Conservation (phyloP, 2,329 filamentous ascomycete genomes). For the Hypocrella siamensis region DNA sequence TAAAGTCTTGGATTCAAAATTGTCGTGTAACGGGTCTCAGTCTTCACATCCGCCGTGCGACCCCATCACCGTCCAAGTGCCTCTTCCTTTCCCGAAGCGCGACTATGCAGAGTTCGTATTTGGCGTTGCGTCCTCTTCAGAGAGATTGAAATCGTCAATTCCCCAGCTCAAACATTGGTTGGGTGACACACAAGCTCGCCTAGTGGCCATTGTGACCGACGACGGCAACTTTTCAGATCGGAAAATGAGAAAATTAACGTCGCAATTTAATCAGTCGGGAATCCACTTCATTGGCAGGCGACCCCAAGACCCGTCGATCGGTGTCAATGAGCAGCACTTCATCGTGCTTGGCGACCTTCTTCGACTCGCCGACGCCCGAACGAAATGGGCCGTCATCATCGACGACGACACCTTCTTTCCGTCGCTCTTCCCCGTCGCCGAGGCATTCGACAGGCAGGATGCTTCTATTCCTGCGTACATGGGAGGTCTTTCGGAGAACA, state of each 20-base stretch:
- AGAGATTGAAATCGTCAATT: conserved; percentile 33
- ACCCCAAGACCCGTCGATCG: conserved; percentile 17
- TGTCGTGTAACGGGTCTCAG: conserved; percentile 9
- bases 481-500: conserved; percentile 41
- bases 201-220: conserved; percentile 36
- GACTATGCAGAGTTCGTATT: conserved; percentile 38
- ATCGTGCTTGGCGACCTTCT: conserved; percentile 35
- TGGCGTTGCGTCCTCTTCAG: conserved; percentile 37
- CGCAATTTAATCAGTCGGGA: conserved; percentile 12
- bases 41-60: conserved; percentile 14
- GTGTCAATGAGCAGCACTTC: conserved; percentile 40
- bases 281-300: conserved; percentile 18
- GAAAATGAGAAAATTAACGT: conserved; percentile 13
- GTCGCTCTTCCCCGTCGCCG: conserved; percentile 31
- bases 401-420: conserved; percentile 52
- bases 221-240: conserved; percentile 14
- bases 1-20: conserved; percentile 14
- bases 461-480: conserved; percentile 34
- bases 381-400: conserved; percentile 39
- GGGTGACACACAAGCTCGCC: conserved; percentile 29
- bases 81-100: conserved; percentile 22
- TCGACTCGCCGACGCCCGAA: conserved; percentile 23
- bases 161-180: conserved; percentile 41
- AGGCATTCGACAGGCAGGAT: conserved; percentile 31
- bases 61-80: conserved; percentile 29